Evolutionary conservation across 2,329 filamentous ascomycete species (phyloP).

Genomic region (Metarhizium anisopliae): DNA sequence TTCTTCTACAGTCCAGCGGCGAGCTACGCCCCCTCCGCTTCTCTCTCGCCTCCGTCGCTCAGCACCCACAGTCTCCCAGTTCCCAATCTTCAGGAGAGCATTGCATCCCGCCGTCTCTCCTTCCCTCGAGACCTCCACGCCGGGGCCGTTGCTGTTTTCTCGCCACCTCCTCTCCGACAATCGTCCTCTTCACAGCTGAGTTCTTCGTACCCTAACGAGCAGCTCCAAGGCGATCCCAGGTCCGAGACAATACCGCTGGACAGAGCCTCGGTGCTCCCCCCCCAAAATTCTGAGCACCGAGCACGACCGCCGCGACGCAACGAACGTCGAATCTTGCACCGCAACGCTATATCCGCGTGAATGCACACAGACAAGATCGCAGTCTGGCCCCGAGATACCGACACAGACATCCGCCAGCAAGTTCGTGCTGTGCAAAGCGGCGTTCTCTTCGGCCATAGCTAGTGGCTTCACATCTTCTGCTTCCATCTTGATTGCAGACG

Average conservation of each 20-base stretch:
- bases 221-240: not conserved
- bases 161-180: not conserved
- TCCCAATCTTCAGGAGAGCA: not conserved
- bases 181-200: not conserved
- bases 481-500: not conserved
- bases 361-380: conserved; percentile 2
- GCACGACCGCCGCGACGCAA: not conserved
- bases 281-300: not conserved
- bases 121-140: not conserved
- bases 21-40: not conserved
- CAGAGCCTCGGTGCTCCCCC: not conserved
- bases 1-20: not conserved
- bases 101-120: not conserved
- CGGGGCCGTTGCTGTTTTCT: not conserved
- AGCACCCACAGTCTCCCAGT: not conserved
- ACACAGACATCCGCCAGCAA: not conserved
- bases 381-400: not conserved
- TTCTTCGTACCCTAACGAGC: not conserved
- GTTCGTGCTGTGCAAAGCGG: not conserved
- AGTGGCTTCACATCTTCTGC: not conserved
- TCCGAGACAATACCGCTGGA: conserved; percentile 1
- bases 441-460: not conserved
- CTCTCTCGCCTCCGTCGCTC: conserved; percentile 2
- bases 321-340: not conserved
- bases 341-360: not conserved